phyloP scores from a whole-genome alignment of 2,329 filamentous ascomycete species.

The Diaporthe ilicicola region DNA sequence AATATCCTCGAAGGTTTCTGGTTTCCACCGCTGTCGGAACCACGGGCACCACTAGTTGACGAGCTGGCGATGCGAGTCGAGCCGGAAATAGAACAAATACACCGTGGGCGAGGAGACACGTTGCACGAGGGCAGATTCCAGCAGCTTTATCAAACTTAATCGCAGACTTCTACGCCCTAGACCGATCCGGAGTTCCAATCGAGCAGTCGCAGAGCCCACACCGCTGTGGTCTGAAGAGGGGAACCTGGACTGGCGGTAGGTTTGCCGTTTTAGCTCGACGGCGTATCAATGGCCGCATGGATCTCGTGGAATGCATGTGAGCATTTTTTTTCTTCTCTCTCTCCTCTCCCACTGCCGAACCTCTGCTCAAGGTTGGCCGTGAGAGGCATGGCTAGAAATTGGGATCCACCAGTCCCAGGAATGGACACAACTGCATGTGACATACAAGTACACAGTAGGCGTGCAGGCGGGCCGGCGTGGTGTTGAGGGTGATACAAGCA shows the following conservation, averaged over 20 bases:
- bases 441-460: too few relatives aligned
- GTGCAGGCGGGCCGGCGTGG: too few relatives aligned
- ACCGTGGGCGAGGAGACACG: background rate
- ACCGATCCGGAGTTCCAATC: background rate
- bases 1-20: background rate
- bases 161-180: background rate
- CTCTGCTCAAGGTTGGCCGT: background rate
- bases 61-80: background rate
- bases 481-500: background rate
- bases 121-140: background rate
- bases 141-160: conserved; percentile 17
- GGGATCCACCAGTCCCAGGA: conserved; percentile 16
- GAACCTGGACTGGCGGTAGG: background rate
- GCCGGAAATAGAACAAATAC: background rate
- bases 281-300: background rate
- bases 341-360: background rate
- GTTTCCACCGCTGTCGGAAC: background rate
- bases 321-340: background rate
- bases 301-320: background rate
- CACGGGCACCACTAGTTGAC: background rate
- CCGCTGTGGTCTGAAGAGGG: background rate
- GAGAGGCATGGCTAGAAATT: conserved; percentile 17
- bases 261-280: background rate
- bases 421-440: conserved; percentile 2
- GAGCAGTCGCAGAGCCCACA: background rate